phyloP scores from a whole-genome alignment of 345 rosid genomes.

The Corchorus capsularis region DNA sequence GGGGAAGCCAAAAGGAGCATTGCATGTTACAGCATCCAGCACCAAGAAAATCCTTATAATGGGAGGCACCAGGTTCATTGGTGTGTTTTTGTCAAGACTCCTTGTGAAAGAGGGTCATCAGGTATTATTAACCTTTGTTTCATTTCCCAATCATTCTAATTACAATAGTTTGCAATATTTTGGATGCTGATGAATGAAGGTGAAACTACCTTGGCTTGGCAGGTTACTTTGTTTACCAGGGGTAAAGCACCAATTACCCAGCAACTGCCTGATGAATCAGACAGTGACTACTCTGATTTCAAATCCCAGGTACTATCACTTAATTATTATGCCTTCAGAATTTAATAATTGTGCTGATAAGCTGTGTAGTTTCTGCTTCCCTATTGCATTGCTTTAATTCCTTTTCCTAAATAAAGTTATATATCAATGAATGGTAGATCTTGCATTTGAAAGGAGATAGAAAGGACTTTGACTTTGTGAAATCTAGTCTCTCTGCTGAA shows the following conservation, averaged over 20 bases:
- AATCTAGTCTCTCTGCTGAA: slow-evolving; percentile 91
- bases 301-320: slow-evolving; percentile 70
- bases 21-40: slow-evolving; percentile 72
- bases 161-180: background rate
- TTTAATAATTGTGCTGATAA: background rate
- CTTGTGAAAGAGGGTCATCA: slow-evolving; percentile 94
- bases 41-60: slow-evolving; percentile 88
- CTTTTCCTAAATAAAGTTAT: background rate
- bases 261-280: slow-evolving; percentile 89
- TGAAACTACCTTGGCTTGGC: slow-evolving; percentile 24
- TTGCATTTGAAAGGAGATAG: slow-evolving; percentile 97
- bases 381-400: background rate
- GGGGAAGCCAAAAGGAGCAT: slow-evolving; percentile 64
- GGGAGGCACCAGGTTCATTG: slow-evolving; percentile 97
- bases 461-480: slow-evolving; percentile 90
- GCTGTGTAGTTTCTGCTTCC: background rate
- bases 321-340: background rate
- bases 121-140: slow-evolving; percentile 35
- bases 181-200: background rate
- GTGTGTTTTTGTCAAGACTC: slow-evolving; percentile 83
- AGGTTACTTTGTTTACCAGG: slow-evolving; percentile 94
- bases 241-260: slow-evolving; percentile 91
- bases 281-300: slow-evolving; percentile 77
- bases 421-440: slow-evolving; percentile 46
- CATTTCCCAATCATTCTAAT: background rate